Evolutionary conservation across 139 green algal species (phyloP).

Genomic region (Diplosphaera chodatii): DNA sequence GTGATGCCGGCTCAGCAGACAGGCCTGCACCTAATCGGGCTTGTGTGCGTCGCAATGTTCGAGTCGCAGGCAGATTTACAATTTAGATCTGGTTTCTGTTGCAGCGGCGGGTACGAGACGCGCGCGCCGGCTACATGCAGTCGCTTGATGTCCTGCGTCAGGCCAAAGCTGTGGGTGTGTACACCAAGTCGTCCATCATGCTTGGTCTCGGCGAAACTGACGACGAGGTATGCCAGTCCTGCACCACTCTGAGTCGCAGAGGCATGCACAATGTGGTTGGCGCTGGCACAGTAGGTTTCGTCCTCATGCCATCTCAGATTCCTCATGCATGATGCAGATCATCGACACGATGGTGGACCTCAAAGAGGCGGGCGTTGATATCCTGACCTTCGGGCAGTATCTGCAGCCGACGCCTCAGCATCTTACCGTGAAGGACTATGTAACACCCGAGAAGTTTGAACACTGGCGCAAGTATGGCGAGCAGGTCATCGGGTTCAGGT

Average conservation of each 20-base stretch:
- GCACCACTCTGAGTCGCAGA: neutral
- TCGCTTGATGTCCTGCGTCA: constrained; percentile 75
- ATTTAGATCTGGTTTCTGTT: neutral
- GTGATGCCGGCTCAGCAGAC: too few species aligned
- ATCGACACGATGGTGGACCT: constrained; percentile 7
- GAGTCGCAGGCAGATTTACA: too few species aligned
- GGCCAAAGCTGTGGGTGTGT: constrained; percentile 75
- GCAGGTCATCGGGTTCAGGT: constrained; percentile 81
- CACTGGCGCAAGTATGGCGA: constrained; percentile 82
- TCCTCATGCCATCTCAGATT: too few species aligned
- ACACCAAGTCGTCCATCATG: constrained; percentile 94
- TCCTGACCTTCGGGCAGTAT: constrained; percentile 97
- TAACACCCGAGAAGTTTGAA: constrained; percentile 93
- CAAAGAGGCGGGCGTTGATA: constrained; percentile 69
- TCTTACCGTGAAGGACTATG: constrained; percentile 80
- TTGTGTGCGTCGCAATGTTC: too few species aligned
- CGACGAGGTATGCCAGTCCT: constrained; percentile 52
- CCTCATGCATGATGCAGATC: constrained; percentile 12
- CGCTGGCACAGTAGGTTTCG: too few species aligned
- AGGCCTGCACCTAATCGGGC: too few species aligned
- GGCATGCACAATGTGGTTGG: too few species aligned
- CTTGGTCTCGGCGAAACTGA: constrained; percentile 89
- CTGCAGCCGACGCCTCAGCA: constrained; percentile 91
- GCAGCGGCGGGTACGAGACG: constrained; percentile 77
- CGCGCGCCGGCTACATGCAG: constrained; percentile 82